These are phyloP conservation scores for Candida verbasci DNA, from an alignment of 805 yeast genomes.

Conservation along the genomic window DNA sequence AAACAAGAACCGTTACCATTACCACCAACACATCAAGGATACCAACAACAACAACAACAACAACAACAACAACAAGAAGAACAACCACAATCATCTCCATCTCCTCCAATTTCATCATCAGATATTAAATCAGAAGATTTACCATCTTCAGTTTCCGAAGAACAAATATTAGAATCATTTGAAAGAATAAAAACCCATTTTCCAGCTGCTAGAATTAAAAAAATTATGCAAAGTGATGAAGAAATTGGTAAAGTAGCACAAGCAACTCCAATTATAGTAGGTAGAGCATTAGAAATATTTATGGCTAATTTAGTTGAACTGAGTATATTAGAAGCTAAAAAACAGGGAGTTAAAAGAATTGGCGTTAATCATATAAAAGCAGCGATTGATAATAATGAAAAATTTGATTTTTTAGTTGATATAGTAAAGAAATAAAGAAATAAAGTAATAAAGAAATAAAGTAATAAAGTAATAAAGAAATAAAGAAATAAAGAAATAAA, in stretches of 20 bases:
- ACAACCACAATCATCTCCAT: neutral
- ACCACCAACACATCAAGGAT: neutral
- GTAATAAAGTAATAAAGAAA: too few species aligned
- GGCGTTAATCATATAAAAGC: constrained; percentile 77
- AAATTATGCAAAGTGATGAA: constrained; percentile 96
- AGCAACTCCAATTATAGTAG: constrained; percentile 97
- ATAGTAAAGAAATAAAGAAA: constrained; percentile 51
- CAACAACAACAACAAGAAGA: neutral
- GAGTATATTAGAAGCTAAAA: constrained; percentile 71
- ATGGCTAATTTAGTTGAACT: constrained; percentile 86
- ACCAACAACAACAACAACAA: neutral
- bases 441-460: too few species aligned
- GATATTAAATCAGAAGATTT: neutral
- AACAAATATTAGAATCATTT: constrained; percentile 31
- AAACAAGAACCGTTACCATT: neutral
- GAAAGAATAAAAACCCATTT: constrained; percentile 71
- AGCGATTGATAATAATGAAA: constrained; percentile 82
- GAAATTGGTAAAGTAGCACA: constrained; percentile 98
- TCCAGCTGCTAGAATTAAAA: constrained; percentile 91
- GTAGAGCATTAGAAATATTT: constrained; percentile 89
- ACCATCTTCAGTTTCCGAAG: constrained; percentile 20
- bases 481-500: too few species aligned
- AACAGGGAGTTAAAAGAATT: constrained; percentile 72
- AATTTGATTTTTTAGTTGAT: constrained; percentile 88
- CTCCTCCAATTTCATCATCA: too few species aligned